phyloP scores from a whole-genome alignment of 805 yeast genomes.

The Saccharomyces mikatae region DNA sequence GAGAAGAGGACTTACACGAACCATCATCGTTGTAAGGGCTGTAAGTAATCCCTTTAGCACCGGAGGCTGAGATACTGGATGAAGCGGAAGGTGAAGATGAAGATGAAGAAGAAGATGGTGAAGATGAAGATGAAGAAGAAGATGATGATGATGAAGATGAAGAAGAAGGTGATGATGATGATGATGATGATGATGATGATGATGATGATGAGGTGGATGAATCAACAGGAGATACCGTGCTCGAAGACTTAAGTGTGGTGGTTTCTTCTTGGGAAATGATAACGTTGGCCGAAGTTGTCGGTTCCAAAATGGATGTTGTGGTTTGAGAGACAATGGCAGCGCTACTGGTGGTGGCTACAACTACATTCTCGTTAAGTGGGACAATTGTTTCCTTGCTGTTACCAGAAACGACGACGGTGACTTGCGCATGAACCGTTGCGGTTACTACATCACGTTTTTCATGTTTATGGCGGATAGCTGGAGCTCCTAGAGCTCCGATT shows the following conservation, averaged over 20 bases:
- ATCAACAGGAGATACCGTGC: conserved; percentile 15
- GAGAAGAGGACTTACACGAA: conserved; percentile 53
- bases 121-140: conserved; percentile 28
- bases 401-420: conserved; percentile 27
- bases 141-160: conserved; percentile 28
- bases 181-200: conserved; percentile 28
- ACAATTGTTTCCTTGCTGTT: conserved; percentile 14
- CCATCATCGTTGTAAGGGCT: conserved; percentile 69
- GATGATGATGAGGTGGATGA: conserved; percentile 19
- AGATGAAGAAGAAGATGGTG: conserved; percentile 29
- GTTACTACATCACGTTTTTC: conserved; percentile 46
- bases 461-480: conserved; percentile 50
- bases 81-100: conserved; percentile 29
- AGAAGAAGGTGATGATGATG: conserved; percentile 30
- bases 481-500: conserved; percentile 45
- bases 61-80: conserved; percentile 32
- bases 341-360: conserved; percentile 24
- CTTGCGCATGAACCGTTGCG: conserved; percentile 41
- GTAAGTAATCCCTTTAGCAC: conserved; percentile 69
- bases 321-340: conserved; percentile 16
- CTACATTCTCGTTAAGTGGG: conserved; percentile 17
- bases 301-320: conserved; percentile 22
- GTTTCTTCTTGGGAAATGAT: conserved; percentile 1
- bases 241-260: conserved; percentile 14
- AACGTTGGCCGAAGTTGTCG: conserved; percentile 2